These are phyloP conservation scores for Skeletonema tropicum DNA, from an alignment of 108 stramenopile species.

Conservation along the genomic window DNA sequence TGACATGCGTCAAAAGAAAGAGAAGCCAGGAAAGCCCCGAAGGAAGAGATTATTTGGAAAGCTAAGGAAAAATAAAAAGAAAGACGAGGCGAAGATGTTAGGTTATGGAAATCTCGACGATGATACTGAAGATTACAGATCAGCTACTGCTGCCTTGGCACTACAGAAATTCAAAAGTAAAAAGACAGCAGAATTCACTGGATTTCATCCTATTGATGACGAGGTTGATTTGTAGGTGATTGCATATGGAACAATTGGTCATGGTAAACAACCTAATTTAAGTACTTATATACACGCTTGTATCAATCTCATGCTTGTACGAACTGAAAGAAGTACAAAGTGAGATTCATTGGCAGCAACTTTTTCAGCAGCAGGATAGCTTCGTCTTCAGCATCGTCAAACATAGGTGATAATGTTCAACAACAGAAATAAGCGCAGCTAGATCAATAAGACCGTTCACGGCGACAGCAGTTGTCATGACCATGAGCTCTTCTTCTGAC, in stretches of 20 bases:
- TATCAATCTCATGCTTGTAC: too few relatives aligned
- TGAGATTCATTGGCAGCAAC: too few relatives aligned
- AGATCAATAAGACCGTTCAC: conserved; percentile 30
- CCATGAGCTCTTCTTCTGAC: conserved; percentile 41
- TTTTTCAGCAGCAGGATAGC: conserved; percentile 2
- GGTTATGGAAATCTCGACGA: conserved; percentile 42
- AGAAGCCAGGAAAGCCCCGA: conserved; percentile 26
- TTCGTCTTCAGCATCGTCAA: not conserved
- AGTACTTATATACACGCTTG: too few relatives aligned
- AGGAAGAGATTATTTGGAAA: conserved; percentile 32
- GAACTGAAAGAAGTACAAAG: too few relatives aligned
- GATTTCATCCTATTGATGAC: conserved; percentile 7
- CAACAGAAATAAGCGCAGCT: too few relatives aligned
- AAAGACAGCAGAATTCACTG: conserved; percentile 11
- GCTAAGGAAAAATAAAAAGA: conserved; percentile 32
- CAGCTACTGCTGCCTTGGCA: conserved; percentile 22
- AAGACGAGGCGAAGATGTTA: conserved; percentile 7
- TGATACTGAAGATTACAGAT: conserved; percentile 21
- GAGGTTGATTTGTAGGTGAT: conserved; percentile 10
- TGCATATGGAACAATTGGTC: not conserved
- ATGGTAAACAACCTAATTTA: not conserved
- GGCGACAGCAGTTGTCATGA: conserved; percentile 17
- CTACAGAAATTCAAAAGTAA: conserved; percentile 17
- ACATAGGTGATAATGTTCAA: too few relatives aligned
- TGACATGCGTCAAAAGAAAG: conserved; percentile 20